phyloP scores from a whole-genome alignment of 2,329 filamentous ascomycete genomes.

The Penicillium sp. region DNA sequence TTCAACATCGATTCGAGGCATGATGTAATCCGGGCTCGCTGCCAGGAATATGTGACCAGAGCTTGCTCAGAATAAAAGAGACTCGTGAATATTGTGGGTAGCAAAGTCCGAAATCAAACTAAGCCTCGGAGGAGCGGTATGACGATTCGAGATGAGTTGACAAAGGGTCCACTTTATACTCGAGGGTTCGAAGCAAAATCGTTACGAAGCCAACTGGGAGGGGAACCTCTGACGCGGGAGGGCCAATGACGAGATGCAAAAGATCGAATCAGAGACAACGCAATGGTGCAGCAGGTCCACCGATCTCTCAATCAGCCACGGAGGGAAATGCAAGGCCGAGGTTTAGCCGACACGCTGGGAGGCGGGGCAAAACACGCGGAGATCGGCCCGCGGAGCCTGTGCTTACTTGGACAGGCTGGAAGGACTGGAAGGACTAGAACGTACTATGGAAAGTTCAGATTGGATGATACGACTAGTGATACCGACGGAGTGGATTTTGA shows the following conservation, averaged over 20 bases:
- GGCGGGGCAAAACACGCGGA: conserved; percentile 12
- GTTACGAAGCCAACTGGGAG: background rate
- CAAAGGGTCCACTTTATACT: background rate
- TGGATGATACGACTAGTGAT: background rate
- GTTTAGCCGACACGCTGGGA: conserved; percentile 26
- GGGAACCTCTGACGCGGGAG: background rate
- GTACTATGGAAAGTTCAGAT: no score
- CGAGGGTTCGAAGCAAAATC: background rate
- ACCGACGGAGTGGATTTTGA: background rate
- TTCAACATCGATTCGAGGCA: conserved; percentile 41
- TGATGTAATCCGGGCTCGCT: conserved; percentile 15
- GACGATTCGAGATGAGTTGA: background rate
- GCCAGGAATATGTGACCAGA: no score
- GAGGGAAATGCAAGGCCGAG: conserved; percentile 23
- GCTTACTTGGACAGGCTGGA: background rate
- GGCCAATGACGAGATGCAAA: background rate
- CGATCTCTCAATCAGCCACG: conserved; percentile 24
- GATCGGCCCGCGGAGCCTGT: conserved; percentile 19
- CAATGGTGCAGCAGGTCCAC: background rate
- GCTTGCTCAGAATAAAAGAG: no score
- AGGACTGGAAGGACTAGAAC: background rate
- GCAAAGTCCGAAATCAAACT: background rate
- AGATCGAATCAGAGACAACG: background rate
- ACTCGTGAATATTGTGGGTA: background rate
- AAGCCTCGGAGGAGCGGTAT: background rate